Percentiles rank a stretch among this genome's conserved stretches.
Evolutionary conservation across 139 green algal species (phyloP).

Genomic region (Spirogloea muscicola): DNA sequence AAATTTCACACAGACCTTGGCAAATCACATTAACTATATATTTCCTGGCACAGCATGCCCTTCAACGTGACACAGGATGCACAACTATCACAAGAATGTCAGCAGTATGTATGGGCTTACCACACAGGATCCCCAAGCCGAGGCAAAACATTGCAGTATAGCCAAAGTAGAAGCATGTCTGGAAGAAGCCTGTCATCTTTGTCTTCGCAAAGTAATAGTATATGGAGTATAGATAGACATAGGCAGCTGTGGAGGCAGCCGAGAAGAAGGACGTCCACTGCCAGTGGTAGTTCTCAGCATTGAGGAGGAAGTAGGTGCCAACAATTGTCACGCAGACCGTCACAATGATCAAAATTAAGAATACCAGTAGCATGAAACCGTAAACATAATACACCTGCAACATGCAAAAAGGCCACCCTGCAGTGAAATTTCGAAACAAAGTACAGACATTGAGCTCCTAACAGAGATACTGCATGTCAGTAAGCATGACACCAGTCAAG

Average conservation of each 20-base stretch:
- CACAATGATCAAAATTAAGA: slow-evolving; percentile 89
- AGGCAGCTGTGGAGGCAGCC: slow-evolving; percentile 69
- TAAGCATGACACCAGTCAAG: no score
- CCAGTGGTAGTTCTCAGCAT: slow-evolving; percentile 96
- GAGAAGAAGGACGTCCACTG: slow-evolving; percentile 86
- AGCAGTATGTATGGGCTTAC: no score
- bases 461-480: no score
- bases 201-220: slow-evolving; percentile 94
- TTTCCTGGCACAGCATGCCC: no score
- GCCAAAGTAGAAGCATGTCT: slow-evolving; percentile 96
- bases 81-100: no score
- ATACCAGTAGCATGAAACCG: slow-evolving; percentile 94
- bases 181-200: slow-evolving; percentile 96
- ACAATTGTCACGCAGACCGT: slow-evolving; percentile 88
- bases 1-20: no score
- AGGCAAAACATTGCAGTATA: slow-evolving; percentile 94
- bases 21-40: no score
- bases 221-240: slow-evolving; percentile 55
- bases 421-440: no score
- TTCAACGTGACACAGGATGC: no score
- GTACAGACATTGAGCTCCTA: no score
- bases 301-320: slow-evolving; percentile 93
- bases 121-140: slow-evolving; percentile 70
- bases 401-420: no score
- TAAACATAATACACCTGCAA: slow-evolving; percentile 90